phyloP scores from a whole-genome alignment of 2,329 filamentous ascomycete species.

The Colletotrichum somersetense region DNA sequence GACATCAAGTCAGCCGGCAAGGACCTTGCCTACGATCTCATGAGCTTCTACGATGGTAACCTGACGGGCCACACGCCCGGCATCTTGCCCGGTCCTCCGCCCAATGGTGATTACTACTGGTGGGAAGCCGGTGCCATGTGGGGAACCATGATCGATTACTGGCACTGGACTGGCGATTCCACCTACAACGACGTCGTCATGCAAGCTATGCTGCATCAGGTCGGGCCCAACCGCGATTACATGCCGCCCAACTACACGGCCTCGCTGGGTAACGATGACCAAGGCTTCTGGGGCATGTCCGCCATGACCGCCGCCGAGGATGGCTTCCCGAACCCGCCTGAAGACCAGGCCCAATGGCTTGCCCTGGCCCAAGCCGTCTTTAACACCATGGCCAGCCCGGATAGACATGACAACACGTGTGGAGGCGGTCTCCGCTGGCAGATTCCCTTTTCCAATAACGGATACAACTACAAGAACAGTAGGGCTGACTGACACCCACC shows the following conservation, averaged over 20 bases:
- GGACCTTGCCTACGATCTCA: conserved; percentile 64
- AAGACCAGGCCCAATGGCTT: conserved; percentile 69
- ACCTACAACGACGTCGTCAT: conserved; percentile 72
- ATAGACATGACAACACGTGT: conserved; percentile 75
- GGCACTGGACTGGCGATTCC: conserved; percentile 74
- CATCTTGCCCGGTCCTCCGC: conserved; percentile 68
- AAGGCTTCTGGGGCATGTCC: conserved; percentile 77
- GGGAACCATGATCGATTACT: conserved; percentile 78
- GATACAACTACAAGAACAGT: conserved; percentile 81
- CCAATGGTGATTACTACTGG: conserved; percentile 73
- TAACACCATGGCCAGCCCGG: conserved; percentile 68
- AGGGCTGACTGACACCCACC: conserved; percentile 42
- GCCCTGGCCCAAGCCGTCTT: conserved; percentile 78
- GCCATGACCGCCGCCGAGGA: conserved; percentile 76
- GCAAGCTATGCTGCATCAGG: conserved; percentile 69
- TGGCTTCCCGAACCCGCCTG: conserved; percentile 70
- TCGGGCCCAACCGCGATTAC: conserved; percentile 67
- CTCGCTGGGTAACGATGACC: conserved; percentile 75
- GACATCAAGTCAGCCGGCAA: conserved; percentile 60
- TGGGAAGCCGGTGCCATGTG: conserved; percentile 80
- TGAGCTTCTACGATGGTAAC: conserved; percentile 65
- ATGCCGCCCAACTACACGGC: conserved; percentile 71
- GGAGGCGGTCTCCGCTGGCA: conserved; percentile 83
- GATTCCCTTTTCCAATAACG: conserved; percentile 79
- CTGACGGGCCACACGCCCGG: conserved; percentile 65